These are phyloP conservation scores for Emmonsia crescens DNA, from an alignment of 2,329 filamentous ascomycete species.

Conservation along the genomic window DNA sequence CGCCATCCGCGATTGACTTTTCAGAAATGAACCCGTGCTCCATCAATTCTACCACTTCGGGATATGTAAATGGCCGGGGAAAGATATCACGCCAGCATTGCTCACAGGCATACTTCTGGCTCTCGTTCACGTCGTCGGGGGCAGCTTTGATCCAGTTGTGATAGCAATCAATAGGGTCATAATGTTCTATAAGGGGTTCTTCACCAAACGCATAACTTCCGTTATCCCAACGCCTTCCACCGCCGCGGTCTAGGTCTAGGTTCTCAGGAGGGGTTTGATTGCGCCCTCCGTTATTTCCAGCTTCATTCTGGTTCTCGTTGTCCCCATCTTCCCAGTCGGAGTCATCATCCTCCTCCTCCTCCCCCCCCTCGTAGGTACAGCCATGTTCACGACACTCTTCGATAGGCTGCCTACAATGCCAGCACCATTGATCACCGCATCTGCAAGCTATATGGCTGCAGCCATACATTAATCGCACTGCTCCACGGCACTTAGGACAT, in stretches of 20 bases:
- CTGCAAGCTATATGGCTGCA: conserved; percentile 40
- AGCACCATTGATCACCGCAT: conserved; percentile 44
- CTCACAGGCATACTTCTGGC: conserved; percentile 8
- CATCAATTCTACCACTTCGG: conserved; percentile 6
- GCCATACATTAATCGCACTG: conserved; percentile 39
- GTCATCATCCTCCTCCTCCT: conserved; percentile 13
- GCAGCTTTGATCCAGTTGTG: conserved; percentile 5
- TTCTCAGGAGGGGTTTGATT: conserved; percentile 6
- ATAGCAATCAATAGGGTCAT: conserved; percentile 6
- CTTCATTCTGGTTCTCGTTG: conserved; percentile 3
- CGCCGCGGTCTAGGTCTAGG: conserved; percentile 13
- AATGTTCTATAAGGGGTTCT: conserved; percentile 11
- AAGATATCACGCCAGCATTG: conserved; percentile 10
- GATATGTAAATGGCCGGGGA: neutral
- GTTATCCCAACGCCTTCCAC: conserved; percentile 11
- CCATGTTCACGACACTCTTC: conserved; percentile 20
- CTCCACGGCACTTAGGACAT: conserved; percentile 41
- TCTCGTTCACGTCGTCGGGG: neutral
- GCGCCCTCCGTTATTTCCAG: neutral
- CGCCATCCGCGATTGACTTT: neutral
- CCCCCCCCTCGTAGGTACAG: conserved; percentile 11
- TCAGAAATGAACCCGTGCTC: conserved; percentile 7
- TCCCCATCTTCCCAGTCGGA: conserved; percentile 6
- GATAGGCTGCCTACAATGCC: conserved; percentile 29
- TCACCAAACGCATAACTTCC: conserved; percentile 30